phyloP scores from a whole-genome alignment of 805 yeast species.

The Candida succiphila region DNA sequence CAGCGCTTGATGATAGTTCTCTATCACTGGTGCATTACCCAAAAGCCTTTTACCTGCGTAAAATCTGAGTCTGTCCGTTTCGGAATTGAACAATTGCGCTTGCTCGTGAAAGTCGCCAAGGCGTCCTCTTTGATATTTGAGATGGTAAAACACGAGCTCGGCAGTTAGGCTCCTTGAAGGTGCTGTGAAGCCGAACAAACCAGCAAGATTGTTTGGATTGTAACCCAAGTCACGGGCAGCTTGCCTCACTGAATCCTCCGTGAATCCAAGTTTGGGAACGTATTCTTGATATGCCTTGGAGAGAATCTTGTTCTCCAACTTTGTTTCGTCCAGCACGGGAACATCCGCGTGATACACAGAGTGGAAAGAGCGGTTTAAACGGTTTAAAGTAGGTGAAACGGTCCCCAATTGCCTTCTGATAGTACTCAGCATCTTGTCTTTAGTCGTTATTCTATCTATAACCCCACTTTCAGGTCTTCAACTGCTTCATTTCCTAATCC shows the following conservation, averaged over 20 bases:
- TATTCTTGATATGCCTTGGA: slow-evolving; percentile 17
- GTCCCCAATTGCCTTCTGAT: background rate
- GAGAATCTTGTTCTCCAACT: slow-evolving; percentile 30
- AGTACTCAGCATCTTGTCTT: too few species aligned
- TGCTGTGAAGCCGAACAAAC: slow-evolving; percentile 26
- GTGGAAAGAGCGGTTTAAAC: slow-evolving; percentile 24
- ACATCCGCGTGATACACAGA: slow-evolving; percentile 28
- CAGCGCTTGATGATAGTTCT: slow-evolving; percentile 38
- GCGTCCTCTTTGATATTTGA: slow-evolving; percentile 30
- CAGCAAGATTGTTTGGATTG: slow-evolving; percentile 31
- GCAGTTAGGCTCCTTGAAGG: slow-evolving; percentile 22
- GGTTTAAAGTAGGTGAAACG: background rate
- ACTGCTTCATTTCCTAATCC: too few species aligned
- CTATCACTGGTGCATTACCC: slow-evolving; percentile 38
- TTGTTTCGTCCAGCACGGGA: slow-evolving; percentile 18
- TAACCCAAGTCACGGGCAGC: slow-evolving; percentile 31
- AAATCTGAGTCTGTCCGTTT: slow-evolving; percentile 13
- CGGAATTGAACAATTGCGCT: slow-evolving; percentile 9
- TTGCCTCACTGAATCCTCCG: slow-evolving; percentile 26
- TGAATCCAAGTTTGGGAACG: slow-evolving; percentile 39
- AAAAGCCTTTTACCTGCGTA: slow-evolving; percentile 36
- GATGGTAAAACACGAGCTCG: slow-evolving; percentile 36
- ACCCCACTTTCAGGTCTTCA: too few species aligned
- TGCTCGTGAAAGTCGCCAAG: slow-evolving; percentile 21
- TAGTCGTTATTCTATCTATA: too few species aligned